Percentiles rank a stretch among this genome's conserved stretches.
Conservation (phyloP, 2,329 filamentous ascomycete genomes). For the Trichophyton benhamiae region DNA sequence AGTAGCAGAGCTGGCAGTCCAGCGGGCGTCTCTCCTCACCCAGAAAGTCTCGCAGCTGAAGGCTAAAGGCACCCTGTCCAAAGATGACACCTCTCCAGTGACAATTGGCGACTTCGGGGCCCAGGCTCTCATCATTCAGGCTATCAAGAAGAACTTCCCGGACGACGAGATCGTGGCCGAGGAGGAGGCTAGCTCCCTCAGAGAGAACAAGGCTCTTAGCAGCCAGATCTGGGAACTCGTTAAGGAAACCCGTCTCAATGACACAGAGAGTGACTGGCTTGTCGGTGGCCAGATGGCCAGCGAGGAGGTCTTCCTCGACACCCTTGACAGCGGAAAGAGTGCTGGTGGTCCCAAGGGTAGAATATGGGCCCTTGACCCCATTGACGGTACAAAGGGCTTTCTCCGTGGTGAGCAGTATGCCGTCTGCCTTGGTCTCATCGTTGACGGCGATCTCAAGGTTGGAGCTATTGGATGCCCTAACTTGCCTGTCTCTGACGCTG, state of each 20-base stretch:
- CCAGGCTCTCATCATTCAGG: conserved; percentile 87
- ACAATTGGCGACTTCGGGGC: conserved; percentile 97
- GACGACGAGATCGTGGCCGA: conserved; percentile 85
- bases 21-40: conserved; percentile 64
- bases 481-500: conserved; percentile 72
- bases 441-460: conserved; percentile 86
- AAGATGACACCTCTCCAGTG: conserved; percentile 91
- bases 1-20: conserved; percentile 77
- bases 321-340: conserved; percentile 43
- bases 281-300: conserved; percentile 58
- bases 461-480: conserved; percentile 94
- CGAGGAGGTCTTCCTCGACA: conserved; percentile 49
- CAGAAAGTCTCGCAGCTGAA: conserved; percentile 74
- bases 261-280: conserved; percentile 50
- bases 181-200: conserved; percentile 75
- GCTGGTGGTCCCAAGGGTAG: conserved; percentile 36
- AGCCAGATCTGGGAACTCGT: conserved; percentile 78
- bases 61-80: conserved; percentile 85
- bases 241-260: conserved; percentile 55
- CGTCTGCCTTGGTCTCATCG: conserved; percentile 81
- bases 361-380: conserved; percentile 94
- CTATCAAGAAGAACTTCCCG: conserved; percentile 81
- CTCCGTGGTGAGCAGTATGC: conserved; percentile 93
- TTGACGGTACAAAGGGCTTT: conserved; percentile 97
- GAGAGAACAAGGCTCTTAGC: conserved; percentile 56